Conservation (phyloP, 345 rosid genomes). For the Salix arbutifolia region DNA sequence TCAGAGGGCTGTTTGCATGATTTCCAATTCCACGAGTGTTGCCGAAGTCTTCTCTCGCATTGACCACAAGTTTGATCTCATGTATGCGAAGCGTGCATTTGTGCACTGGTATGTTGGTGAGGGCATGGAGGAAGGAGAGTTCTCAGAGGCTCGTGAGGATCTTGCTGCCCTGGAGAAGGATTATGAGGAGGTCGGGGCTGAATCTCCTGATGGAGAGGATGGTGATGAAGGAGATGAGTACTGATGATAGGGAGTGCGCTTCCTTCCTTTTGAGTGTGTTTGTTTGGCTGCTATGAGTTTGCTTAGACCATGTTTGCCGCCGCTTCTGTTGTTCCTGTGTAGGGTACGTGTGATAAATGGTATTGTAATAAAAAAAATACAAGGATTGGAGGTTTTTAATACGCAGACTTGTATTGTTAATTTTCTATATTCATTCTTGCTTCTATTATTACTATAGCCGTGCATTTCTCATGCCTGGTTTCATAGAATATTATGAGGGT, state of each 20-base stretch:
- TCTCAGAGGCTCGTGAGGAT: constrained; percentile 27
- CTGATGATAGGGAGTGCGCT: background rate
- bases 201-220: constrained; percentile 16
- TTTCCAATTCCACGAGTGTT: constrained; percentile 24
- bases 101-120: constrained; percentile 31
- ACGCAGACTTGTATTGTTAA: too few species aligned
- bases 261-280: background rate
- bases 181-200: constrained; percentile 25
- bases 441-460: too few species aligned
- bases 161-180: constrained; percentile 28
- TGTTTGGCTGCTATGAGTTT: background rate
- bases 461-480: too few species aligned
- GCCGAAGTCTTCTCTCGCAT: constrained; percentile 27
- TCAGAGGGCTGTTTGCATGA: constrained; percentile 30
- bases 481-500: too few species aligned
- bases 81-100: constrained; percentile 24
- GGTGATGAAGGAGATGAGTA: constrained; percentile 22
- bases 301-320: background rate
- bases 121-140: constrained; percentile 30
- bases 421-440: too few species aligned
- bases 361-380: too few species aligned
- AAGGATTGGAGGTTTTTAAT: too few species aligned
- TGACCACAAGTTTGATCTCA: constrained; percentile 26
- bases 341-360: too few species aligned
- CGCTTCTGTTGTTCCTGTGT: too few species aligned